A percentile compares a stretch with the other conserved stretches of the same genome.
Conservation (phyloP, 768 basidiomycete genomes). For the Tylopilus balloui region DNA sequence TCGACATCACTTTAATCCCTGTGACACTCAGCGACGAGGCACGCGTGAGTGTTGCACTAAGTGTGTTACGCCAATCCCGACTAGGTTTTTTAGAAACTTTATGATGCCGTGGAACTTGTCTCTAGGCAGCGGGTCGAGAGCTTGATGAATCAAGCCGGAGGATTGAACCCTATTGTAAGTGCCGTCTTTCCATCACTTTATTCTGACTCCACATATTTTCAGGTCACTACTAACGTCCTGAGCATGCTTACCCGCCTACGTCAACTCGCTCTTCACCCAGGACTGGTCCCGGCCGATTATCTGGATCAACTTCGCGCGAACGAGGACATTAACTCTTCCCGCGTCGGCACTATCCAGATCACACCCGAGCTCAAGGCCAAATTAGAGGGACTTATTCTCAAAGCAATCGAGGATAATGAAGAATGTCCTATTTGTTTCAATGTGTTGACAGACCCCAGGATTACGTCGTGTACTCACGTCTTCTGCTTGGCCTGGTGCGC, state of each 20-base stretch:
- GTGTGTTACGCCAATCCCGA: neutral
- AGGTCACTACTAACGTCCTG: constrained; percentile 68
- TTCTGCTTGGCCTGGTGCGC: constrained; percentile 70
- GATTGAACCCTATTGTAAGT: constrained; percentile 40
- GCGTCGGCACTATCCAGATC: constrained; percentile 33
- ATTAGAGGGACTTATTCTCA: constrained; percentile 54
- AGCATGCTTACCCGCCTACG: constrained; percentile 85
- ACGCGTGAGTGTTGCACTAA: constrained; percentile 42
- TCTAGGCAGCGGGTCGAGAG: constrained; percentile 61
- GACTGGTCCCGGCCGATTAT: constrained; percentile 67
- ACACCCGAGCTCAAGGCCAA: constrained; percentile 51
- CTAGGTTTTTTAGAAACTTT: constrained; percentile 44
- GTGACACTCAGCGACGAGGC: constrained; percentile 63
- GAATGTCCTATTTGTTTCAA: constrained; percentile 78
- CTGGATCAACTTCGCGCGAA: constrained; percentile 51
- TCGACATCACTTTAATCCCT: constrained; percentile 72
- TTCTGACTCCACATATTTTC: constrained; percentile 6
- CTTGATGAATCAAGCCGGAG: constrained; percentile 41
- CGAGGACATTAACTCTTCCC: constrained; percentile 26
- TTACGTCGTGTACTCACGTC: constrained; percentile 67
- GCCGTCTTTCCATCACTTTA: neutral
- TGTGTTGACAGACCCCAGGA: constrained; percentile 57
- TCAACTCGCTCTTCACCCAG: constrained; percentile 77
- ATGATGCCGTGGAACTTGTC: constrained; percentile 62
- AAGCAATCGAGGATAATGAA: constrained; percentile 74